Conservation (phyloP, 2,329 filamentous ascomycete species). For the Phyllosticta citrichinensis region DNA sequence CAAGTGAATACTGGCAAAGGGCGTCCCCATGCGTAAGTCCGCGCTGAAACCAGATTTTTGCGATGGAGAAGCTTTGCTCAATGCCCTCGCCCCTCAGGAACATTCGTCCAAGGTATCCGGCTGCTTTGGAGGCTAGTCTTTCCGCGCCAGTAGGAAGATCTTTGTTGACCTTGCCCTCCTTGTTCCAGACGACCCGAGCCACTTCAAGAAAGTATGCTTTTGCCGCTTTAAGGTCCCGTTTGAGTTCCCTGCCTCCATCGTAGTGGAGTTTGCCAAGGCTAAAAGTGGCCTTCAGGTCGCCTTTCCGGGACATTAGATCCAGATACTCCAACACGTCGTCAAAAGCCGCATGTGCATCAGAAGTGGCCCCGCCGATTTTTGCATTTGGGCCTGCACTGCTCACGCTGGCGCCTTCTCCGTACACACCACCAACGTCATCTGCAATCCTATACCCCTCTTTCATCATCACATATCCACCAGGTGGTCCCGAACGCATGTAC, state of each 20-base stretch:
- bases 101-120: conserved; percentile 81
- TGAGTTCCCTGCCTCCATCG: conserved; percentile 68
- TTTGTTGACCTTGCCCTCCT: conserved; percentile 63
- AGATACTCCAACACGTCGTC: conserved; percentile 93
- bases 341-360: conserved; percentile 74
- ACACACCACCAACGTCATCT: conserved; percentile 84
- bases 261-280: conserved; percentile 81
- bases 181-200: conserved; percentile 70
- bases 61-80: conserved; percentile 65
- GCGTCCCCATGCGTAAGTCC: conserved; percentile 67
- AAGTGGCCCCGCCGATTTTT: conserved; percentile 59
- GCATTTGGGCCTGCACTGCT: conserved; percentile 80
- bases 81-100: conserved; percentile 80
- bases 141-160: conserved; percentile 63
- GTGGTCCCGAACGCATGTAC: conserved; percentile 82
- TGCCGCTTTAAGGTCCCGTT: conserved; percentile 62
- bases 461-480: conserved; percentile 70
- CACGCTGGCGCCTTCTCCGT: conserved; percentile 88
- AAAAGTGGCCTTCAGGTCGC: conserved; percentile 78
- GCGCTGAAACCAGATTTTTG: conserved; percentile 72
- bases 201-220: conserved; percentile 74
- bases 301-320: conserved; percentile 81
- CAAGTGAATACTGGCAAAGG: conserved; percentile 75
- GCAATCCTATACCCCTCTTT: conserved; percentile 75
- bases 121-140: conserved; percentile 70